A percentile compares a stretch with the other conserved stretches of the same genome.
Conservation (phyloP, 2,329 filamentous ascomycete species). For the Aspergillus awamori region DNA sequence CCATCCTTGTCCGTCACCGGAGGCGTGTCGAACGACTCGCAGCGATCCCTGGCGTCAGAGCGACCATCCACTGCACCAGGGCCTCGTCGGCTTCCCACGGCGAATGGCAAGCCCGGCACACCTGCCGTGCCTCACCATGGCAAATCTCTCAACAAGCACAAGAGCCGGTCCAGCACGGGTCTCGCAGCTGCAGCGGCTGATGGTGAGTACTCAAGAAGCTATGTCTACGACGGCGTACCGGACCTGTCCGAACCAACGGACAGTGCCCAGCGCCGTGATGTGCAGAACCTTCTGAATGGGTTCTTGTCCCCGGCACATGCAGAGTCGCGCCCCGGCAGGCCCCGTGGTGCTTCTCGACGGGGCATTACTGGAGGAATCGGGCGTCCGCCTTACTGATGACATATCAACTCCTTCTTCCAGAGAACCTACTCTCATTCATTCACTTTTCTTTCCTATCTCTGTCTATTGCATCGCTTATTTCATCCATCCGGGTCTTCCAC, state of each 20-base stretch:
- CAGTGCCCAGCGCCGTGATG: conserved; percentile 31
- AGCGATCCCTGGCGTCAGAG: conserved; percentile 34
- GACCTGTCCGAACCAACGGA: conserved; percentile 19
- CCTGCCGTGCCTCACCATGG: conserved; percentile 23
- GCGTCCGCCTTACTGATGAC: conserved; percentile 36
- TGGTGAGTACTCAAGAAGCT: conserved; percentile 17
- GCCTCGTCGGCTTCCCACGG: conserved; percentile 23
- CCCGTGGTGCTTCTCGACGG: conserved; percentile 25
- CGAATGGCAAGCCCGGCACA: conserved; percentile 27
- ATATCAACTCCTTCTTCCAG: conserved; percentile 6
- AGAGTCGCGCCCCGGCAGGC: conserved; percentile 17
- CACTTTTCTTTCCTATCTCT: conserved; percentile 3
- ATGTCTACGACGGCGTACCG: conserved; percentile 17
- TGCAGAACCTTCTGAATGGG: conserved; percentile 42
- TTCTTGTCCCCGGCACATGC: conserved; percentile 35
- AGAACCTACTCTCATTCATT: conserved; percentile 7
- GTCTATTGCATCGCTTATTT: background rate
- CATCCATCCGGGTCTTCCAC: background rate
- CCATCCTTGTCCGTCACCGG: conserved; percentile 44
- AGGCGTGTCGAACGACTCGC: conserved; percentile 45
- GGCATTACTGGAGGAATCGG: conserved; percentile 35
- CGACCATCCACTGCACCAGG: conserved; percentile 39
- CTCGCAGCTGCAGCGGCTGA: conserved; percentile 28
- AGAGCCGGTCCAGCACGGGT: conserved; percentile 38
- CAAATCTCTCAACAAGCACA: conserved; percentile 37